Evolutionary conservation across 2,329 filamentous ascomycete species (phyloP), one percentile per base, ranked within the genome.

Genomic region (Lasiodiplodia gonubiensis): DNA sequence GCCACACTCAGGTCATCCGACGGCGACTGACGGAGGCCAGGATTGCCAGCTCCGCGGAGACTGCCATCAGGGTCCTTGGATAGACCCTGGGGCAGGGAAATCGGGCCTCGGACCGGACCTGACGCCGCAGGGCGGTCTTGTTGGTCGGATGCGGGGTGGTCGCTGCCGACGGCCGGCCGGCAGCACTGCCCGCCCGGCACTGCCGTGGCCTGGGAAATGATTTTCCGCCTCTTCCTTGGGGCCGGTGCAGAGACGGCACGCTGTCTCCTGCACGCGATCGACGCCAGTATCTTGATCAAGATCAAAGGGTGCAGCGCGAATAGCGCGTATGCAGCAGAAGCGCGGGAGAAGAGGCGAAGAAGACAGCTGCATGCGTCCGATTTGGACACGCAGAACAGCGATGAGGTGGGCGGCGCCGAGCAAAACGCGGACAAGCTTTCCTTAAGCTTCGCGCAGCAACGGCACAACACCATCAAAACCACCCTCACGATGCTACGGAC

Each of bases 291-390:
- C 25, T 11, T 7, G 25, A 54, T 14, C 52, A 33, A n/a, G 8
- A 7, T n/a, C 3, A 7, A 46, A 7, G 37, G 12, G 37, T 39
- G 37, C 39, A 18, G 39, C 18, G 42, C 18, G n/a, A 46, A 46
- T 46, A 18, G 42, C 42, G 42, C 42, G 25, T 23, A 49, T 61
- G 57, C 57, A 46, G 52, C 11, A 59, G 54, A 59, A 59, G 37
- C 21, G 35, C 35, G 21, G 54, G 54, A 59, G 54, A 59, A 59
- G 39, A 25, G 39, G 39, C 39, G 57, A 42, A 48, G 57, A 48
- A 48, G 30, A 37, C 37, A 59, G 35, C 21, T 42, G 35, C 10
- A 14, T 21, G 7, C 0, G 27, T 10, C 18, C 27, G 27, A 35
- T n/a, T 27, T 33, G 30, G 30, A 30, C 30, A 10, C 30, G 30